Evolutionary conservation across 768 basidiomycete species (phyloP), one percentile per base, ranked within the genome.

Genomic region (Tylopilus balloui): DNA sequence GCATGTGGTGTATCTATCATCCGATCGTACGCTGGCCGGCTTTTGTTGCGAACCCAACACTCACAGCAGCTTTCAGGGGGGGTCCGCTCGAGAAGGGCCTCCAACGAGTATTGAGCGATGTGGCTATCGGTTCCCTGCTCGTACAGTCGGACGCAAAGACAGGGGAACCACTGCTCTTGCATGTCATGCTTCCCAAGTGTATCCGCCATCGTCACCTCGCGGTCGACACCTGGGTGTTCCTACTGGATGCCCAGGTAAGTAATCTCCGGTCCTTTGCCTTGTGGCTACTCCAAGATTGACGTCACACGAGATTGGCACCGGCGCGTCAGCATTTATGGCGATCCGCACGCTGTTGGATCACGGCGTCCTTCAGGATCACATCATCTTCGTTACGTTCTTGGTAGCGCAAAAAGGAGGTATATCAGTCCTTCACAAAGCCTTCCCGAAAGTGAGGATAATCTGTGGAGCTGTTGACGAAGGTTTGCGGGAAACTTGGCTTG

Each of bases 341-440:
- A 89, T 99, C 52, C 86, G 95, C 24, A 80, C 95, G 11, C 72
- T 97, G 10, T 77, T 98, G 15, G 95, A 99, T 63, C 95, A 99
- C 57, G 92, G 95, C 12, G 84, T 95, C 15, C 78, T 66, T 47
- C 80, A 92, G 65, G 81, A 86, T 51, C 83, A 80, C 58, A 94
- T 96, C 56, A 81, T 96, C 48, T 94, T 94, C 61, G 80, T 93
- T 13, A 86, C 92, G 0, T 92, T 95, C 70, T 75, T 97, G 9
- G 86, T 95, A 41, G 86, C 92, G 7, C 78, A 81, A n/a, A 76
- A 73, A 14, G 92, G 93, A 15, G 89, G 92, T 11, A 64, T 96
- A 17, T 78, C 79, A 3, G 80, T 88, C 1, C 74, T 98, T 19
- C 81, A 83, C 50, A 75, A 77, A 14, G 92, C 91, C 9, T 99